phyloP scores from a whole-genome alignment of 805 yeast species.

The Ogataea thermomethanolica region DNA sequence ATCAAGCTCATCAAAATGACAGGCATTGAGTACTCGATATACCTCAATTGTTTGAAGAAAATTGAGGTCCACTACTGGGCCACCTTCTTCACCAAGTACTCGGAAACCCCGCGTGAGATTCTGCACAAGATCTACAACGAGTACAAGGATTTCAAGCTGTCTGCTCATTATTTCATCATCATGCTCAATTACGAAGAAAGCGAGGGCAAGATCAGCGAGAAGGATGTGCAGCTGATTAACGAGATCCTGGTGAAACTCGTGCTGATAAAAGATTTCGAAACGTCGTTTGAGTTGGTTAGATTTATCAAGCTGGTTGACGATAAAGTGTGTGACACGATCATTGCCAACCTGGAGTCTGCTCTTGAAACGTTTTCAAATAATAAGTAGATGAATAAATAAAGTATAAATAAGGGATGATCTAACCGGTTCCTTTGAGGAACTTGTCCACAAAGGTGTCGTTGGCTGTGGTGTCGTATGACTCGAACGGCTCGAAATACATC shows the following conservation, averaged over 20 bases:
- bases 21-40: conserved; percentile 34
- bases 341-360: conserved; percentile 25
- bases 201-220: conserved; percentile 22
- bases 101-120: conserved; percentile 44
- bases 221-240: conserved; percentile 40
- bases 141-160: conserved; percentile 40
- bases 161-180: conserved; percentile 50
- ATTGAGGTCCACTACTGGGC: conserved; percentile 52
- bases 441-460: conserved; percentile 65
- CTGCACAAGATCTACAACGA: conserved; percentile 36
- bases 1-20: conserved; percentile 33
- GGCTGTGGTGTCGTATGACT: conserved; percentile 50
- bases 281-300: conserved; percentile 52
- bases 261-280: conserved; percentile 43
- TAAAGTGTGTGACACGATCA: conserved; percentile 35
- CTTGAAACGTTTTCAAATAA: conserved; percentile 21
- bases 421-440: conserved; percentile 60
- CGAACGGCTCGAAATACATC: conserved; percentile 73
- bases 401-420: conserved; percentile 25
- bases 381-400: conserved; percentile 31
- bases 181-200: conserved; percentile 46
- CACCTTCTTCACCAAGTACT: conserved; percentile 40
- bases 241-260: conserved; percentile 43
- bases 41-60: conserved; percentile 50
- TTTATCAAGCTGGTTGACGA: conserved; percentile 48